Evolutionary conservation across 1,139 yeast genomes (phyloP), one percentile per base, ranked within the genome.

Genomic region (Zygosaccharomyces pseudobailii): DNA sequence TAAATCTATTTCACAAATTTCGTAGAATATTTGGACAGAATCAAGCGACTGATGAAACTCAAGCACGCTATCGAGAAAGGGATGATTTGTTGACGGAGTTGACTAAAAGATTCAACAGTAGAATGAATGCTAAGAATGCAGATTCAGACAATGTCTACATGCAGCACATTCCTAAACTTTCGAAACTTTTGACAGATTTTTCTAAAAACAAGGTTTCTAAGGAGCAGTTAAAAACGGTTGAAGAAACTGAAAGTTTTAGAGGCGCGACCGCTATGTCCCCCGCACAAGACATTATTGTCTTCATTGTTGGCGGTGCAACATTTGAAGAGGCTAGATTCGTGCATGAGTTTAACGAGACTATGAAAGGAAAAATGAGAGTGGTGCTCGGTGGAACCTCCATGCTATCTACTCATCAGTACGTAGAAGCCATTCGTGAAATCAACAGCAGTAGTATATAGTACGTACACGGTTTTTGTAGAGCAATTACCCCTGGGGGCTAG

Each of bases 271-370:
- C 35, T 3, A 24, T 42, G 7, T 40, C 55, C 62, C 54, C 73
- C 71, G 76, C 87, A 1, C 94, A 85, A 61, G 95, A 89, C 59
- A 74, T 92, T 6, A 75, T 92, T 10, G 76, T 92, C 1, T 92
- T 86, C 63, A 72, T 90, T 49, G 80, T 88, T 45, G 97, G 97
- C 8, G 98, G 98, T 4, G 84, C 79, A 3, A 92, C 97, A 0
- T 89, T 81, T 62, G 97, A 90, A 65, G 99, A 92, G 64, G 87
- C 95, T 0, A 76, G 96, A 48, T 69, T 89, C 39, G 82, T 89
- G 4, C 80, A 87, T 48, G 88, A 88, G 55, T 73, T 89, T 55
- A 83, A 84, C 59, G 67, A 67, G 20, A 67, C 76, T 17, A 62
- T 62, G 59, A 72, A 72, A 42, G 74, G 73, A 40, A 77, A 77